phyloP scores from a whole-genome alignment of 2,329 filamentous ascomycete genomes.

The Botrytis sinoallii region DNA sequence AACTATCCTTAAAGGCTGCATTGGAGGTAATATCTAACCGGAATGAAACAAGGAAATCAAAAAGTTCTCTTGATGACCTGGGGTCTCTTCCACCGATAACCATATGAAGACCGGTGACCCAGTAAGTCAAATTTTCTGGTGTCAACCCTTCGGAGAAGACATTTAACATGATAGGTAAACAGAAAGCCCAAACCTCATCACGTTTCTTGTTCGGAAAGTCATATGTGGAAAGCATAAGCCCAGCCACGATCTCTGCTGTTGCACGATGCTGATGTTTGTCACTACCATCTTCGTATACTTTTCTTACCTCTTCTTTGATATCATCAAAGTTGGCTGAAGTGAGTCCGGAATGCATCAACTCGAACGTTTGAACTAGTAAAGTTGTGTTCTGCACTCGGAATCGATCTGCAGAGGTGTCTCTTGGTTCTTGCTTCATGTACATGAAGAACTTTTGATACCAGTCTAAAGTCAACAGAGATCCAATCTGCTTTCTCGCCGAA shows the following conservation, averaged over 20 bases:
- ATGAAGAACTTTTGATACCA: conserved; percentile 89
- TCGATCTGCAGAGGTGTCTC: conserved; percentile 75
- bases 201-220: conserved; percentile 74
- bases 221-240: conserved; percentile 74
- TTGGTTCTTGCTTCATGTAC: conserved; percentile 93
- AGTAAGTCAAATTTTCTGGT: conserved; percentile 91
- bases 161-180: conserved; percentile 79
- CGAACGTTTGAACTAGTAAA: conserved; percentile 84
- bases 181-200: conserved; percentile 80
- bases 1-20: conserved; percentile 97
- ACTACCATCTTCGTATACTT: conserved; percentile 84
- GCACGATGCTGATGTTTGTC: conserved; percentile 98
- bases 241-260: conserved; percentile 88
- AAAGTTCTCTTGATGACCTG: conserved; percentile 78
- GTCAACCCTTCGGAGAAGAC: conserved; percentile 91
- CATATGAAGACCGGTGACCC: conserved; percentile 90
- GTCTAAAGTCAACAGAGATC: conserved; percentile 70
- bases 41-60: conserved; percentile 80
- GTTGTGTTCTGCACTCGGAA: conserved; percentile 88
- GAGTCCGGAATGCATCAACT: conserved; percentile 77
- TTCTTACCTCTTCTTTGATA: conserved; percentile 73
- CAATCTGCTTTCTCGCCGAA: conserved; percentile 73
- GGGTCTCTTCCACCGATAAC: conserved; percentile 87
- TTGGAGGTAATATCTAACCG: conserved; percentile 91
- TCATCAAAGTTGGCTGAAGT: conserved; percentile 81